A percentile compares a stretch with the other conserved stretches of the same genome.
These are phyloP conservation scores for Fusarium sambucinum DNA, from an alignment of 2,329 filamentous ascomycete species.

Conservation along the genomic window DNA sequence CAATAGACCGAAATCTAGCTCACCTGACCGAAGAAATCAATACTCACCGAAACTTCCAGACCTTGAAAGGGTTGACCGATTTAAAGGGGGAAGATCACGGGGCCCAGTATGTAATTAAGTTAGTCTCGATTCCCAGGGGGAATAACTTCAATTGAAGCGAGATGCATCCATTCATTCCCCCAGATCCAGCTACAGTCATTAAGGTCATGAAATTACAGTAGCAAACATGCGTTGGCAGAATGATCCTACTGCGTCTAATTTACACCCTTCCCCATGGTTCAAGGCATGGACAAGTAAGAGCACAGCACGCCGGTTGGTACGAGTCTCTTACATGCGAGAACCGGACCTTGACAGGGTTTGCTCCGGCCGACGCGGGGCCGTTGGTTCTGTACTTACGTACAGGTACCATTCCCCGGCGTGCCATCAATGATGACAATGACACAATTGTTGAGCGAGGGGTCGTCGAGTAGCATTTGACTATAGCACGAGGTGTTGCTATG, in stretches of 20 bases:
- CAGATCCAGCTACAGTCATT: conserved; percentile 38
- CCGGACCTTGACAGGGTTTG: conserved; percentile 29
- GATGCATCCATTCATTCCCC: conserved; percentile 40
- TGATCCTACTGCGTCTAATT: background rate
- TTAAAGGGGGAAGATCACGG: conserved; percentile 41
- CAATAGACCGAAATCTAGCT: conserved; percentile 27
- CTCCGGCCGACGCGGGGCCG: conserved; percentile 45
- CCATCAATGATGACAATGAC: conserved; percentile 49
- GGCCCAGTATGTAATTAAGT: conserved; percentile 30
- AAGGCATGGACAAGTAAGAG: conserved; percentile 19
- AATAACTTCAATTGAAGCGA: conserved; percentile 18
- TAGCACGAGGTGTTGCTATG: conserved; percentile 34
- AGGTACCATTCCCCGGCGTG: conserved; percentile 34
- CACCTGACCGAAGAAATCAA: conserved; percentile 40
- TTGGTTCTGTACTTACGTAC: conserved; percentile 45
- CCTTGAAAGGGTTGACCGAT: conserved; percentile 36
- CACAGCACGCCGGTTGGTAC: conserved; percentile 29
- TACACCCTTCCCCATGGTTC: conserved; percentile 26
- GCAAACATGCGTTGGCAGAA: conserved; percentile 26
- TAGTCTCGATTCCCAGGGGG: conserved; percentile 32
- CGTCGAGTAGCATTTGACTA: conserved; percentile 31
- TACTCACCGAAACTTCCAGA: conserved; percentile 46
- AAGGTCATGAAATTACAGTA: conserved; percentile 40
- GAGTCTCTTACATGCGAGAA: conserved; percentile 13
- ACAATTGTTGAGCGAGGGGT: conserved; percentile 37